Percentiles rank a stretch among this genome's conserved stretches.
Evolutionary conservation across 1,284 basidiomycete species (phyloP).

Genomic region (Ustilago vetiveriae): DNA sequence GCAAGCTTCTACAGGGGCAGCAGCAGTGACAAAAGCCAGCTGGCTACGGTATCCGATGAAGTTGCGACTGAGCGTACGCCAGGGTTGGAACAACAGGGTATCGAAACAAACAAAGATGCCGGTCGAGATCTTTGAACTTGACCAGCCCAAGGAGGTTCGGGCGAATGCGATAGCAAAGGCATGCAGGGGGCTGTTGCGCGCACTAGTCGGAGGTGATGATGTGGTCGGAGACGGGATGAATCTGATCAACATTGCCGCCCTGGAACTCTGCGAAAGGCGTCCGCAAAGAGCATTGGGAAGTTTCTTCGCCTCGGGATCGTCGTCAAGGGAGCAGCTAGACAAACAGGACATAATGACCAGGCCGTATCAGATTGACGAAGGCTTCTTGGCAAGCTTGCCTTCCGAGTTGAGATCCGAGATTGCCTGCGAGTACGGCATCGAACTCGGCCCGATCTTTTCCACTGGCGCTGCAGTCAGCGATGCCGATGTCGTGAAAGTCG

Average conservation of each 20-base stretch:
- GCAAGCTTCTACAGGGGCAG: neutral
- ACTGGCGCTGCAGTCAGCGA: neutral
- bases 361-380: conserved; percentile 45
- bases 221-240: conserved; percentile 48
- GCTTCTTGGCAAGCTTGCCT: conserved; percentile 41
- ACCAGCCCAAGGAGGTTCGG: conserved; percentile 13
- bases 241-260: conserved; percentile 60
- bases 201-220: conserved; percentile 41
- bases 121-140: conserved; percentile 54
- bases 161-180: conserved; percentile 30
- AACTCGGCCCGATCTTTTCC: neutral
- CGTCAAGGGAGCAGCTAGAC: too few species aligned
- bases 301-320: conserved; percentile 27
- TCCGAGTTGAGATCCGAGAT: conserved; percentile 48
- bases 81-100: conserved; percentile 47
- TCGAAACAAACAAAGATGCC: conserved; percentile 56
- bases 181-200: conserved; percentile 29
- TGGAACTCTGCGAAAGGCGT: conserved; percentile 43
- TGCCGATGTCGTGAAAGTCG: neutral
- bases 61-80: conserved; percentile 47
- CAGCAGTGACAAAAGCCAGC: neutral
- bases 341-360: too few species aligned
- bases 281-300: conserved; percentile 39
- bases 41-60: conserved; percentile 59
- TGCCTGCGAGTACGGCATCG: conserved; percentile 44